phyloP scores from a whole-genome alignment of 441 rosid species.

The Erysimum pusillum region DNA sequence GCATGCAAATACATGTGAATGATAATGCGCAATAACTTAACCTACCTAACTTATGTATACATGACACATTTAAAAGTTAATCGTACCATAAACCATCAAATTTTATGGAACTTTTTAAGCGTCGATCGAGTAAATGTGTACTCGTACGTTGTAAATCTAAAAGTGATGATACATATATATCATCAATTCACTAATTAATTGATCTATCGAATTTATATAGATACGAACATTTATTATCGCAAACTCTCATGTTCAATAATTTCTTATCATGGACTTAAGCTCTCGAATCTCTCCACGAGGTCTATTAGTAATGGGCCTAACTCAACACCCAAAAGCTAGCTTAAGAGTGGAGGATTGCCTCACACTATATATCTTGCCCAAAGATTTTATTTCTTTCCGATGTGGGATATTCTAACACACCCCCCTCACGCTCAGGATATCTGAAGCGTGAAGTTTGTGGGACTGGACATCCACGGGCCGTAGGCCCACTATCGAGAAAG shows the following conservation, averaged over 20 bases:
- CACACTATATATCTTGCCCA: no score
- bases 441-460: no score
- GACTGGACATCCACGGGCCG: no score
- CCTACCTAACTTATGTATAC: neutral
- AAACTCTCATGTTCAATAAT: conserved; percentile 13
- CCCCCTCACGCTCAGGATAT: no score
- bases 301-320: no score
- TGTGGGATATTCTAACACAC: no score
- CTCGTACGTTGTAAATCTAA: conserved; percentile 5
- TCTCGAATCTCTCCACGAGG: conserved; percentile 26
- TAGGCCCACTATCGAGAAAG: no score
- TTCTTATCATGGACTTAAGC: conserved; percentile 19
- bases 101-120: no score
- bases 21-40: neutral
- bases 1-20: neutral
- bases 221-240: conserved; percentile 8
- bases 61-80: neutral
- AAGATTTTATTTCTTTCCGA: no score
- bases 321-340: no score
- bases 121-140: neutral
- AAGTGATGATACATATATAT: neutral
- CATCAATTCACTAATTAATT: neutral
- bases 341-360: no score
- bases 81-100: conserved; percentile 1
- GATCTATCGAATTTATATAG: conserved; percentile 2